phyloP scores from a whole-genome alignment of 768 basidiomycete genomes.

The Auricularia cornea region DNA sequence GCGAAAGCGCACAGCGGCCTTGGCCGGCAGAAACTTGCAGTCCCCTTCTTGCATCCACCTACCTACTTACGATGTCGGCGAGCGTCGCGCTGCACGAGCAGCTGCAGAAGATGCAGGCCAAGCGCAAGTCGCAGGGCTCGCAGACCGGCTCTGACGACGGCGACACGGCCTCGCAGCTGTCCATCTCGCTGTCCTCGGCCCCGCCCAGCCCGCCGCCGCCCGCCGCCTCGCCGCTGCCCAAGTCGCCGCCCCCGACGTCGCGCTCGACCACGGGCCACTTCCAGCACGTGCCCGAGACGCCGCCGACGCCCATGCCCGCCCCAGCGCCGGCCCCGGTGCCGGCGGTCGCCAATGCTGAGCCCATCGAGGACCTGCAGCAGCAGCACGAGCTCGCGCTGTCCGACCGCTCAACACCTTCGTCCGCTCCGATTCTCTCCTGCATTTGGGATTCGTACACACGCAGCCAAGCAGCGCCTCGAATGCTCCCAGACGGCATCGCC shows the following conservation, averaged over 20 bases:
- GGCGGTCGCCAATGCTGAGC: too few species aligned
- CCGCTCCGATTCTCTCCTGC: too few species aligned
- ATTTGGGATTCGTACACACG: too few species aligned
- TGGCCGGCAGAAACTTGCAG: too few species aligned
- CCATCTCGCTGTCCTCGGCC: slow-evolving; percentile 66
- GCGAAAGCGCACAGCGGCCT: too few species aligned
- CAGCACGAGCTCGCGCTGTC: too few species aligned
- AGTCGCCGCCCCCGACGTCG: slow-evolving; percentile 5
- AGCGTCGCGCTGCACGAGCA: background rate
- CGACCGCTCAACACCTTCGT: too few species aligned
- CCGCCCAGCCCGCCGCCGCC: slow-evolving; percentile 17
- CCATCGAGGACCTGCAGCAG: background rate
- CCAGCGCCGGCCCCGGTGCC: background rate
- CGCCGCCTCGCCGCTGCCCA: slow-evolving; percentile 7
- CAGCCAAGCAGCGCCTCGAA: too few species aligned
- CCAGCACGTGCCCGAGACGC: background rate
- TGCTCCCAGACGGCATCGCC: too few species aligned
- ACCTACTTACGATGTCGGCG: too few species aligned
- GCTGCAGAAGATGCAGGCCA: background rate
- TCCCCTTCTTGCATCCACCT: too few species aligned
- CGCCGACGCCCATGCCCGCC: too few species aligned
- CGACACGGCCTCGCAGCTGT: slow-evolving; percentile 73
- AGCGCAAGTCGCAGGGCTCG: background rate
- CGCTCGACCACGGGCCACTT: background rate
- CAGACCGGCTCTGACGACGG: slow-evolving; percentile 32